phyloP scores from a whole-genome alignment of 805 yeast genomes.

The Pichia cephalocereana region DNA sequence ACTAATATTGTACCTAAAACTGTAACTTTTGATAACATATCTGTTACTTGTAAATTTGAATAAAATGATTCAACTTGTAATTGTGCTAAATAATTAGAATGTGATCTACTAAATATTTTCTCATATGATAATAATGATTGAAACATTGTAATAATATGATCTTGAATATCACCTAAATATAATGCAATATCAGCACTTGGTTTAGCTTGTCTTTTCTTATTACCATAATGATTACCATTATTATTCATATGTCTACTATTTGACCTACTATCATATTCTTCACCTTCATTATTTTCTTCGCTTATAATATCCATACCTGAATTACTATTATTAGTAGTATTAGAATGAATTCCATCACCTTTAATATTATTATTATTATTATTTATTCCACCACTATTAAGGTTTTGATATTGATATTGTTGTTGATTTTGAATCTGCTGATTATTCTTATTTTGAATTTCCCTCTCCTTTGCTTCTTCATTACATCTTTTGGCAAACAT shows the following conservation, averaged over 20 bases:
- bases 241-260: constrained; percentile 7
- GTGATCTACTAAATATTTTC: constrained; percentile 86
- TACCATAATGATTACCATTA: constrained; percentile 7
- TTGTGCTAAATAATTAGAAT: constrained; percentile 87
- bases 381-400: background rate
- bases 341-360: too few relatives aligned
- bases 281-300: background rate
- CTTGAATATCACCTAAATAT: constrained; percentile 92
- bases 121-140: constrained; percentile 86
- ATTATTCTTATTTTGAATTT: background rate
- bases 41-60: constrained; percentile 77
- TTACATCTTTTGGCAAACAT: constrained; percentile 95
- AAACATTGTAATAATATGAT: constrained; percentile 93
- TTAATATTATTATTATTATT: background rate
- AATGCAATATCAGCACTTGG: constrained; percentile 90
- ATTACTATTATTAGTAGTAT: too few relatives aligned
- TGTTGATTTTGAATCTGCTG: too few relatives aligned
- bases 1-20: constrained; percentile 81
- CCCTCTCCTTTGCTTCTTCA: constrained; percentile 39
- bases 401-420: background rate
- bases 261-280: constrained; percentile 1
- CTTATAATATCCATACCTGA: background rate
- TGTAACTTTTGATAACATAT: constrained; percentile 82
- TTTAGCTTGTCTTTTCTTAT: constrained; percentile 28
- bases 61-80: constrained; percentile 87